phyloP scores from a whole-genome alignment of 345 rosid genomes.

The Melaleuca alternifolia region DNA sequence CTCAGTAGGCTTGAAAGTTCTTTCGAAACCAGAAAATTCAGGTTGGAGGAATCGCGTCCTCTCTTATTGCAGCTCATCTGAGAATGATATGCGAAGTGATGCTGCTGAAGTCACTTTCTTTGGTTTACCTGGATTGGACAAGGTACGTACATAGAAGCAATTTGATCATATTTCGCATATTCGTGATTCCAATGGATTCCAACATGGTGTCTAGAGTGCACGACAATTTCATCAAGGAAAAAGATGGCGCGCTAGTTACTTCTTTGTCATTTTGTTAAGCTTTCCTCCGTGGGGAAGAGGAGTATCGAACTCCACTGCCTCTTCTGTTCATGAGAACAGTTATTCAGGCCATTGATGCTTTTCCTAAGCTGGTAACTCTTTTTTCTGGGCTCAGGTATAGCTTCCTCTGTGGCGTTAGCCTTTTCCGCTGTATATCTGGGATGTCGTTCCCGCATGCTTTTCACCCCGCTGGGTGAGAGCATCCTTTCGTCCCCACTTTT shows the following conservation, averaged over 20 bases:
- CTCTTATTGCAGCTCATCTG: not conserved
- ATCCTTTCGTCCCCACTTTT: not conserved
- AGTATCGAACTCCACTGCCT: constrained; percentile 62
- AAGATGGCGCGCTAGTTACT: not conserved
- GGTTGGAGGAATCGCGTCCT: not conserved
- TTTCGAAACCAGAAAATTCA: not conserved
- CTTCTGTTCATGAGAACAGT: constrained; percentile 93
- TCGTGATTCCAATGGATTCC: not conserved
- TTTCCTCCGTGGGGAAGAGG: too few relatives aligned
- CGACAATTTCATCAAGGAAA: not conserved
- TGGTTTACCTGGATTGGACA: not conserved
- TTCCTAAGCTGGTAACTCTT: constrained; percentile 62
- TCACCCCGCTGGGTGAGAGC: not conserved
- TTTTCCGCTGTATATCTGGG: not conserved
- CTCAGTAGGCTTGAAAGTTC: not conserved
- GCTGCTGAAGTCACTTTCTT: not conserved
- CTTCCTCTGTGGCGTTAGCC: not conserved
- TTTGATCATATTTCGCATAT: not conserved
- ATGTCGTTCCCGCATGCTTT: not conserved
- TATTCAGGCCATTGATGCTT: constrained; percentile 86
- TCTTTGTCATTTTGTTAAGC: not conserved
- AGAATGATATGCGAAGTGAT: not conserved
- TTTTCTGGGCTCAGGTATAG: not conserved
- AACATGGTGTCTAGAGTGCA: not conserved
- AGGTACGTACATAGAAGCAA: not conserved